Base-by-base conservation (phyloP, 2,329 filamentous ascomycete genomes). In the Fusarium lateritium region DNA sequence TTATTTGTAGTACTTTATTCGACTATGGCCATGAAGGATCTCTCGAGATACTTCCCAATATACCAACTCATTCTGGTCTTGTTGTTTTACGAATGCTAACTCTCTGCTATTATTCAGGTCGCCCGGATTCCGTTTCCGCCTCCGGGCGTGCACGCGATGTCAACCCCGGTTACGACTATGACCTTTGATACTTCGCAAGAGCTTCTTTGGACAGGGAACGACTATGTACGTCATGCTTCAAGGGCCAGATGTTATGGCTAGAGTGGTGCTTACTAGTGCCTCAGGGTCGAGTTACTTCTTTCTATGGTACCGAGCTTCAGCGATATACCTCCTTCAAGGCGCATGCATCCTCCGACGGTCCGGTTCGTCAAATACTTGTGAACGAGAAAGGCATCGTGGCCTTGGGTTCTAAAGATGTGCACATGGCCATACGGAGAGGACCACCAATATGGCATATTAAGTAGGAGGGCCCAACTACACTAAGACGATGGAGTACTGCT, bases 101-200 rank as follows among this genome's bases (percentile, higher is more conserved):
- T 26, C 28, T 68, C 17, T 52, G 31, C 24, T 47, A 19, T 22
- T 38, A 38, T n/a, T 39, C 60, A 97, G 91, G 89, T 97, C 80
- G 89, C 90, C 80, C 92, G 94, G 80, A 89, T 96, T 81, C 87
- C 90, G 78, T 89, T 97, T 81, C 93, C 94, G 79, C 90, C 92
- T 75, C 90, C 92, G 75, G 91, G 89, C 77, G 85, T 89, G 75
- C 90, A 92, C 82, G 87, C 87, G 70, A 83, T 92, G 75, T 87
- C 90, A 43, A 92, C 92, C 22, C 89, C 89, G 59, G 89, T 94
- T 71, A 91, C 92, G 44, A 91, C 94, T 4, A 88, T 98, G 79
- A 91, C 92, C 47, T 99, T 99, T 80, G 96, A 99, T 79, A 92
- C 91, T 59, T 86, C 87, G 39, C 92, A 97, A 79, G 96, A 99